Conservation (phyloP, 768 basidiomycete genomes). For the Calocybe cyanea region DNA sequence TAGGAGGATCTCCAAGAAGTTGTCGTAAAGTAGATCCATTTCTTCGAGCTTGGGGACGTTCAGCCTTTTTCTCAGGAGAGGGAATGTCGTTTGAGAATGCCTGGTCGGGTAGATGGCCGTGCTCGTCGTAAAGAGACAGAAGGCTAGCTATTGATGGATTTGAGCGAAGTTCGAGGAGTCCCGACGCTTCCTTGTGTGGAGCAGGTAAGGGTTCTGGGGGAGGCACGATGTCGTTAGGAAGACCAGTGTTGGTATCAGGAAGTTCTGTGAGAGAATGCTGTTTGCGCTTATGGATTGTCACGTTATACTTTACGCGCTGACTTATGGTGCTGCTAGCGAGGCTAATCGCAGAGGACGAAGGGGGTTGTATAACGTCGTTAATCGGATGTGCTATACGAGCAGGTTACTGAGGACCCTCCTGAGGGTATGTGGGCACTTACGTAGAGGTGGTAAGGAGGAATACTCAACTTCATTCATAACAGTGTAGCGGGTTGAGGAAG, state of each 20-base stretch:
- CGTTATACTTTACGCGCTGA: conserved; percentile 62
- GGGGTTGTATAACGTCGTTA: conserved; percentile 47
- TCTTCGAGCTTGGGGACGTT: conserved; percentile 51
- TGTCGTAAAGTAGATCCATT: conserved; percentile 74
- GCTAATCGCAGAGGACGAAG: conserved; percentile 49
- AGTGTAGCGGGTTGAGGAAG: conserved; percentile 65
- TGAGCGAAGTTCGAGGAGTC: conserved; percentile 57
- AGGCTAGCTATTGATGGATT: conserved; percentile 80
- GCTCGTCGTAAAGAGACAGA: conserved; percentile 68
- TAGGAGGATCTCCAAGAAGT: conserved; percentile 55
- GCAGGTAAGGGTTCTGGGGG: conserved; percentile 20
- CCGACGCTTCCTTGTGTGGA: conserved; percentile 42
- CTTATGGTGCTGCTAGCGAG: conserved; percentile 47
- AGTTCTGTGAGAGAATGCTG: conserved; percentile 62
- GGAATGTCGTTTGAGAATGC: conserved; percentile 64
- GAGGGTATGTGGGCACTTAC: conserved; percentile 39
- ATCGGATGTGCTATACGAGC: conserved; percentile 58
- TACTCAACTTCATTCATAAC: conserved; percentile 56
- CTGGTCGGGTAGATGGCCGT: conserved; percentile 56
- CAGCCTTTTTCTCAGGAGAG: conserved; percentile 30
- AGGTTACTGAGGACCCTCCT: neutral
- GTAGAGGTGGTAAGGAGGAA: conserved; percentile 59
- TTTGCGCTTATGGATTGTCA: conserved; percentile 64
- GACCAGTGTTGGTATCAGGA: conserved; percentile 52
- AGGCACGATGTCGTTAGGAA: conserved; percentile 23